Evolutionary conservation across 2,329 filamentous ascomycete genomes (phyloP), one percentile per base, ranked within the genome.

Genomic region (Lithohypha guttulata): DNA sequence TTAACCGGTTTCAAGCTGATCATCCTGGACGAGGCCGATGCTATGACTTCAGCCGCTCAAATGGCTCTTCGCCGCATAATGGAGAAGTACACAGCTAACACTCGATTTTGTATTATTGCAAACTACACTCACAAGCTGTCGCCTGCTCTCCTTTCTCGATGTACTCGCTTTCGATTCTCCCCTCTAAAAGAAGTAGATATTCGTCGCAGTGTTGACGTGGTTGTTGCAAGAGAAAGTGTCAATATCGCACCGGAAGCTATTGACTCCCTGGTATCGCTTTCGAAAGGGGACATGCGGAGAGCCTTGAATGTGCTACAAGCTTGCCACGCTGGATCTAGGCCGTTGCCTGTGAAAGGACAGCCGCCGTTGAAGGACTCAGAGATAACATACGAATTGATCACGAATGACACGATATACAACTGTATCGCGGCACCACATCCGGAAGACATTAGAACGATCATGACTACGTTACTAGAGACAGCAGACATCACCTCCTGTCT

Each of bases 31-130:
- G 91, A 98, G 67, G 91, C 91, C n/a, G 91, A 98, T 59, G 91
- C 91, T 39, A 98, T 98, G 91, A 98, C 91, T n/a, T 82, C 84
- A 39, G 93, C 89, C 1, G 91, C 91, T 4, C 91, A 98, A 63
- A 98, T 98, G 89, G 91, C 91, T 0, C 69, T 98, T 40, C 76
- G 91, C 46, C 72, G 91, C 33, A 96, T 98, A 56, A 98, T 98
- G 91, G 91, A 98, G 59, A 94, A 94, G 65, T 98, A 98, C 66
- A 98, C 91, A 1, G 84, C 84, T 44, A 98, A 98, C 65, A 95
- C 91, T 2, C 73, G 91, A 37, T 98, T 98, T 65, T 96, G 89
- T 65, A 85, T 98, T 57, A 96, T 98, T 52, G 91, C 91, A 52
- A 98, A 98, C 64, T 98, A 98, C 62, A 91, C 91, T 20, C 91